A percentile compares a stretch with the other conserved stretches of the same genome.
Conservation (phyloP, 768 basidiomycete species). For the Boletellus emodensis region DNA sequence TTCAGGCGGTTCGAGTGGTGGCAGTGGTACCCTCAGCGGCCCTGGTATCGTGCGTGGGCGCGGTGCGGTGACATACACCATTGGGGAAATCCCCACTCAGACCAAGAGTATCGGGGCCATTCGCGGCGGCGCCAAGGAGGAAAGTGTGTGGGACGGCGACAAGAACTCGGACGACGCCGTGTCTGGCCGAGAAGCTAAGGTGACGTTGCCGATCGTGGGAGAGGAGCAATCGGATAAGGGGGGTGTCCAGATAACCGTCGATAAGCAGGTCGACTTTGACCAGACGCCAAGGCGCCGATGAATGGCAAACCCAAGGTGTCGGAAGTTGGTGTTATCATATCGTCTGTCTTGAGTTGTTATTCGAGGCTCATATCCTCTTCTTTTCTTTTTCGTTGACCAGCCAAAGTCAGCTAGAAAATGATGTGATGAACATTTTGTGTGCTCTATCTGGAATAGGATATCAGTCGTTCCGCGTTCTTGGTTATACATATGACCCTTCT, state of each 20-base stretch:
- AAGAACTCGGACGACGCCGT: slow-evolving; percentile 40
- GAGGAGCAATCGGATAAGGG: slow-evolving; percentile 25
- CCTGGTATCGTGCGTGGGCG: slow-evolving; percentile 27
- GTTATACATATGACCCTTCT: background rate
- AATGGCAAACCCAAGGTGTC: background rate
- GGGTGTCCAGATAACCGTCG: slow-evolving; percentile 60
- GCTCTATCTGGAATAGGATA: slow-evolving; percentile 9
- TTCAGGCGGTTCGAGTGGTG: slow-evolving; percentile 42
- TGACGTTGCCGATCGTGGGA: slow-evolving; percentile 31
- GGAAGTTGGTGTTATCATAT: background rate
- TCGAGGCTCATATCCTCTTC: background rate
- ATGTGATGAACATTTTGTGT: background rate
- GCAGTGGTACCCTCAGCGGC: slow-evolving; percentile 38
- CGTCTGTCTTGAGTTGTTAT: background rate
- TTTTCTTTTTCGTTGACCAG: background rate
- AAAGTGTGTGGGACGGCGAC: slow-evolving; percentile 34
- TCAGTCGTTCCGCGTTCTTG: background rate
- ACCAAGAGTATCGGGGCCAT: slow-evolving; percentile 48
- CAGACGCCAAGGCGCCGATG: slow-evolving; percentile 18
- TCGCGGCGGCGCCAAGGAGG: slow-evolving; percentile 36
- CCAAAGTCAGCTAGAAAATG: background rate
- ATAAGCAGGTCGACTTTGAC: slow-evolving; percentile 54
- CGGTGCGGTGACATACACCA: slow-evolving; percentile 34
- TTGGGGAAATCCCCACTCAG: slow-evolving; percentile 48
- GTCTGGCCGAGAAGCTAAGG: slow-evolving; percentile 34